These are phyloP conservation scores for Pachysandra terminalis DNA, from an alignment of 164 flowering plant genomes.

Conservation along the genomic window DNA sequence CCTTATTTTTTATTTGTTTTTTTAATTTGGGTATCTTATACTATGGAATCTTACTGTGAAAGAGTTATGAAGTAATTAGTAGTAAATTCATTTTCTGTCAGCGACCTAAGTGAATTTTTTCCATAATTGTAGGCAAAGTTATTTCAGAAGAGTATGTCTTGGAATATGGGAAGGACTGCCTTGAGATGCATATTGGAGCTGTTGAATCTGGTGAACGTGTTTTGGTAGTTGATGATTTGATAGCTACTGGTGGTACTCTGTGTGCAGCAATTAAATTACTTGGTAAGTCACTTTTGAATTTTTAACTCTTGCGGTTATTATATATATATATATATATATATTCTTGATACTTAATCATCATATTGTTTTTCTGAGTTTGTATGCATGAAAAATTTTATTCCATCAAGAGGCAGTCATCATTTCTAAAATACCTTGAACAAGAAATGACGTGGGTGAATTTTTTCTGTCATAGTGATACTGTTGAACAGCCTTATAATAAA, in stretches of 20 bases:
- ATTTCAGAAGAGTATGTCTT: slow-evolving; percentile 74
- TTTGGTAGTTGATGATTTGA: slow-evolving; percentile 88
- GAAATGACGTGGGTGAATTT: too few relatives aligned
- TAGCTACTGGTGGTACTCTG: slow-evolving; percentile 93
- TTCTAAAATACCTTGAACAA: too few relatives aligned
- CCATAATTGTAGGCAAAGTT: slow-evolving; percentile 60
- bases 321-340: too few relatives aligned
- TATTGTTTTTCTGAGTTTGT: too few relatives aligned
- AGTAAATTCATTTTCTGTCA: too few relatives aligned
- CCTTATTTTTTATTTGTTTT: background rate
- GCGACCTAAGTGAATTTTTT: too few relatives aligned
- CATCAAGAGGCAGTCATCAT: too few relatives aligned
- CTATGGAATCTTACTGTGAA: background rate
- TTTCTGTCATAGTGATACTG: too few relatives aligned
- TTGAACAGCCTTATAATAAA: too few relatives aligned
- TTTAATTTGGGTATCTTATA: background rate
- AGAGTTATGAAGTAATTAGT: background rate
- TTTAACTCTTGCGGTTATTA: background rate
- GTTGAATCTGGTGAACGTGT: slow-evolving; percentile 77
- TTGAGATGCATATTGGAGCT: slow-evolving; percentile 97
- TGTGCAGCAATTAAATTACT: slow-evolving; percentile 83
- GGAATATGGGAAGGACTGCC: slow-evolving; percentile 94
- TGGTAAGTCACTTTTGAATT: slow-evolving; percentile 28
- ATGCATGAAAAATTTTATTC: too few relatives aligned
- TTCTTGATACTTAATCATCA: too few relatives aligned